Evolutionary conservation across 2,329 filamentous ascomycete genomes (phyloP), one percentile per base, ranked within the genome.

Genomic region (Aspergillus proliferans): DNA sequence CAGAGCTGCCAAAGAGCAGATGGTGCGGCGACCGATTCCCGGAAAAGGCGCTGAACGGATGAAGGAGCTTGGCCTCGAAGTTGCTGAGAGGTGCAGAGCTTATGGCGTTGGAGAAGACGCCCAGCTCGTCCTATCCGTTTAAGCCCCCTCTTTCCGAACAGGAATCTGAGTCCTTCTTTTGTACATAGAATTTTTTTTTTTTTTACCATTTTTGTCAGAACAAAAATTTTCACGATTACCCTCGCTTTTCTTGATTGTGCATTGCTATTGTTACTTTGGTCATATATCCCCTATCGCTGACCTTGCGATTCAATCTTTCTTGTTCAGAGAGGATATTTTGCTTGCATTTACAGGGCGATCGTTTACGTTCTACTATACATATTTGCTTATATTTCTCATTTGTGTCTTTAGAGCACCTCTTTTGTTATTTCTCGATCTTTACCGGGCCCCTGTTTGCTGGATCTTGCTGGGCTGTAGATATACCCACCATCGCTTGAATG

Each of bases 1-100:
- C 65, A 88, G 89, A 61, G 85, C 85, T 49, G 83, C 84, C 55
- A 90, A 82, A 59, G 78, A 77, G 58, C 80, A 89, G 56, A 64
- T 67, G 63, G 82, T 85, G 58, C 80, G 81, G 54, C 68, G 69
- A 52, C 83, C 87, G 47, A 79, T 84, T 61, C 88, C 88, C 36
- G 93, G 93, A 48, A 87, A 88, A 66, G 93, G 93, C 48, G 89
- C 88, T 33, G 87, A 96, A 74, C 83, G 91, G 56, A 98, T 98
- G 93, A 81, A 86, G 61, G 87, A 94, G 70, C 80, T 98, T 51
- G 93, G 92, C 47, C 78, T 97, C 48, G 82, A 92, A 65, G 88
- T 93, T 78, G 89, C 88, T 51, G 88, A 88, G 64, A 90, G 88
- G 71, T 87, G 84, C 61, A 82, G 80, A 60, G 83, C 84, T 66